phyloP scores from a whole-genome alignment of 2,329 filamentous ascomycete species.

The Onygenales sp. region DNA sequence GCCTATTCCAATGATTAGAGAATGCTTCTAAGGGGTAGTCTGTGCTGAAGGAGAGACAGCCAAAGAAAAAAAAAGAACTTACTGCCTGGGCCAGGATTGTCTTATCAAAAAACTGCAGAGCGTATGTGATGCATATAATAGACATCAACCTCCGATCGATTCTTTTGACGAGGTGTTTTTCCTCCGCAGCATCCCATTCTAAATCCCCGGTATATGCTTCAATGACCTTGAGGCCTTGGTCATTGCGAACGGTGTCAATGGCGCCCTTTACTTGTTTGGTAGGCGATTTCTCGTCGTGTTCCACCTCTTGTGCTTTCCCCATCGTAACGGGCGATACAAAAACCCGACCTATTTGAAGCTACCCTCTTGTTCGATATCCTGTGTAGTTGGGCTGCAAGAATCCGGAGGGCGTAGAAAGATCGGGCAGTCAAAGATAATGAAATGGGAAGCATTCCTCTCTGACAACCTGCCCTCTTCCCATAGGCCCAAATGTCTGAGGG shows the following conservation, averaged over 20 bases:
- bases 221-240: constrained; percentile 35
- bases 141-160: constrained; percentile 38
- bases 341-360: too few relatives aligned
- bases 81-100: constrained; percentile 47
- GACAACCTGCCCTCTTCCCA: too few relatives aligned
- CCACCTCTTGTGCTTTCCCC: neutral
- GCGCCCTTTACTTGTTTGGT: neutral
- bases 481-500: too few relatives aligned
- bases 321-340: neutral
- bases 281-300: neutral
- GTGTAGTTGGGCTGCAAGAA: too few relatives aligned
- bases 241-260: constrained; percentile 28
- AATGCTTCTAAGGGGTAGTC: too few relatives aligned
- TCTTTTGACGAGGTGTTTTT: constrained; percentile 33
- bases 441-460: too few relatives aligned
- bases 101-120: constrained; percentile 43
- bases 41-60: neutral
- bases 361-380: too few relatives aligned
- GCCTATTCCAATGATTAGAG: neutral
- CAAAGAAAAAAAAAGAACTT: neutral
- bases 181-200: constrained; percentile 35
- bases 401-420: too few relatives aligned
- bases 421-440: too few relatives aligned
- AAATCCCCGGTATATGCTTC: constrained; percentile 33
- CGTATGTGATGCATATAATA: constrained; percentile 38